Conservation (phyloP, 768 basidiomycete species). For the Rhizopogon salebrosus region DNA sequence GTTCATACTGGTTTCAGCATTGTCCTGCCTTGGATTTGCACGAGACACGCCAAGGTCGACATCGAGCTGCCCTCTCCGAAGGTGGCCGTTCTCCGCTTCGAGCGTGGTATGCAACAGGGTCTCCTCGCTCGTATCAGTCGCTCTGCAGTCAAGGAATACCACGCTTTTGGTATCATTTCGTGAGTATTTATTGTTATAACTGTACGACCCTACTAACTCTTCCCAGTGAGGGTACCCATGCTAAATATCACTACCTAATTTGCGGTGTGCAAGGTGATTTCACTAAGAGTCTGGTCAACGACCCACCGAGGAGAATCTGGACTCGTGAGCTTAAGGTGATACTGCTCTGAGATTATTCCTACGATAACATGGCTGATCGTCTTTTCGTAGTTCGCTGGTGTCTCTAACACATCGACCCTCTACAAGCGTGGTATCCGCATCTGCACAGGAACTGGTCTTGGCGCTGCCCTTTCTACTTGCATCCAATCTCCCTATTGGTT, state of each 20-base stretch:
- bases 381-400: constrained; percentile 57
- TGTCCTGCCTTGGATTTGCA: constrained; percentile 69
- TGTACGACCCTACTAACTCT: constrained; percentile 5
- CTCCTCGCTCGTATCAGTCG: constrained; percentile 71
- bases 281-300: constrained; percentile 62
- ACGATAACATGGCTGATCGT: neutral
- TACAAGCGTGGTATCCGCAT: constrained; percentile 78
- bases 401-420: constrained; percentile 75
- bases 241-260: constrained; percentile 77
- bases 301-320: constrained; percentile 70
- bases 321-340: constrained; percentile 73
- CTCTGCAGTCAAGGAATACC: constrained; percentile 72
- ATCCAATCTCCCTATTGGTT: constrained; percentile 73
- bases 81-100: constrained; percentile 73
- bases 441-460: constrained; percentile 79
- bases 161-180: constrained; percentile 78
- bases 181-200: constrained; percentile 26
- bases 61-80: constrained; percentile 80
- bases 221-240: constrained; percentile 60
- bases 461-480: constrained; percentile 73
- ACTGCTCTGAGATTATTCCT: constrained; percentile 1
- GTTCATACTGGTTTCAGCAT: constrained; percentile 39
- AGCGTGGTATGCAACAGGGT: constrained; percentile 82
- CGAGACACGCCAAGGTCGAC: constrained; percentile 67
- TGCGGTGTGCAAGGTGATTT: constrained; percentile 83